phyloP scores from a whole-genome alignment of 2,329 filamentous ascomycete species.

The Coniochaeta sp. region DNA sequence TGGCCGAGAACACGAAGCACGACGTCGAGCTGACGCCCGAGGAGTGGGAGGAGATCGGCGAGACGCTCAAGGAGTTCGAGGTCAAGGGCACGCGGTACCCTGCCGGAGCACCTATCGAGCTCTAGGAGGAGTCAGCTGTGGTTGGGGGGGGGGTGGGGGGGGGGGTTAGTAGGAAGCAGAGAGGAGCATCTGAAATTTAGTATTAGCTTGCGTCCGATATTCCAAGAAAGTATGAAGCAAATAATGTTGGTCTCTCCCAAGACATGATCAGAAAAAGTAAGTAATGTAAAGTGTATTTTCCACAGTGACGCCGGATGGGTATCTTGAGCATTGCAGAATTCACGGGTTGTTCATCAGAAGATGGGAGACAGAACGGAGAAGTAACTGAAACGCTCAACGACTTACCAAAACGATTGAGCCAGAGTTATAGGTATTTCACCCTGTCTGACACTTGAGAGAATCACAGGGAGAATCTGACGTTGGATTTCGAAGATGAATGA shows the following conservation, averaged over 20 bases:
- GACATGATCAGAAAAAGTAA: background rate
- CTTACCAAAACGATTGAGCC: background rate
- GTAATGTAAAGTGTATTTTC: conserved; percentile 7
- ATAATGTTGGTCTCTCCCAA: background rate
- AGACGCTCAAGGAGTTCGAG: conserved; percentile 36
- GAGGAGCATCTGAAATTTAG: background rate
- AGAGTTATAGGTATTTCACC: background rate
- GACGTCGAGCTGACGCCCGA: conserved; percentile 38
- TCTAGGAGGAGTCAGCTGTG: no score
- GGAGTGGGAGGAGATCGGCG: conserved; percentile 43
- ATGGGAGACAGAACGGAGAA: background rate
- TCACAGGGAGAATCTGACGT: background rate
- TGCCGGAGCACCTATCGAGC: background rate
- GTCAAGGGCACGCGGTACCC: conserved; percentile 39
- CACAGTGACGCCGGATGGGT: conserved; percentile 5
- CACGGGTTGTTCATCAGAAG: conserved; percentile 9
- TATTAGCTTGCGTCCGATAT: background rate
- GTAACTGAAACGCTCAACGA: background rate
- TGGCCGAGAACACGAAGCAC: conserved; percentile 52
- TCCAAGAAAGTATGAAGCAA: background rate
- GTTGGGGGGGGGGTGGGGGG: background rate
- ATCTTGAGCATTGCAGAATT: conserved; percentile 14
- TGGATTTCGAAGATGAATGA: no score
- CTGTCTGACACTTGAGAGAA: background rate
- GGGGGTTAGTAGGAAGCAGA: background rate